Evolutionary conservation across 164 flowering plant species (phyloP), one percentile per base, ranked within the genome.

Genomic region (Amborella trichopoda): DNA sequence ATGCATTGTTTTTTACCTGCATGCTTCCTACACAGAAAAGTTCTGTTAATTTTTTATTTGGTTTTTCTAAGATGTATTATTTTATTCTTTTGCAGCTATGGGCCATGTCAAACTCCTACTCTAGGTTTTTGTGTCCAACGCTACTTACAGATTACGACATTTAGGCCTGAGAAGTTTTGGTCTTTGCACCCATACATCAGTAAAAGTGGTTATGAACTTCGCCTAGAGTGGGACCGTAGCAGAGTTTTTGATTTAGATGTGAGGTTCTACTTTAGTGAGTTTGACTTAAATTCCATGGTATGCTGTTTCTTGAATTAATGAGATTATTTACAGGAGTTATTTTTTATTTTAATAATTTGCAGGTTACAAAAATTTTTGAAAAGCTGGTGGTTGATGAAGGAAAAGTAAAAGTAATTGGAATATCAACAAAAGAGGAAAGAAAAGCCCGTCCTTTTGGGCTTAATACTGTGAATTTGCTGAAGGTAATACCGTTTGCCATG

Each of bases 41-140:
- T n/a, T n/a, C n/a, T n/a, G n/a, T n/a, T n/a, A n/a, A n/a, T n/a
- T n/a, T n/a, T n/a, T n/a, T n/a, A n/a, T n/a, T n/a, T n/a, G n/a
- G n/a, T n/a, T n/a, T n/a, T n/a, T n/a, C n/a, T n/a, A n/a, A n/a
- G n/a, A n/a, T n/a, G n/a, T n/a, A n/a, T n/a, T n/a, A n/a, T n/a
- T n/a, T n/a, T n/a, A n/a, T n/a, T n/a, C n/a, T 20, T 37, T 71
- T 67, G 61, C 88, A 90, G 97, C 16, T 90, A 85, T 63, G 98
- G 98, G 24, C 98, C 98, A 22, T 90, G 98, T 58, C 98, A 90
- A 65, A 90, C 98, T 52, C 98, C 98, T 39, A 90, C 98, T 13
- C 94, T 90, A 55, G 95, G 98, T 42, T 90, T 90, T 49, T 90
- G 98, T 62, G 95, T 90, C 27, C 94, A 86, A 46, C 83, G 98